Conservation (phyloP, 441 rosid species). For the Raphanus hybrid region DNA sequence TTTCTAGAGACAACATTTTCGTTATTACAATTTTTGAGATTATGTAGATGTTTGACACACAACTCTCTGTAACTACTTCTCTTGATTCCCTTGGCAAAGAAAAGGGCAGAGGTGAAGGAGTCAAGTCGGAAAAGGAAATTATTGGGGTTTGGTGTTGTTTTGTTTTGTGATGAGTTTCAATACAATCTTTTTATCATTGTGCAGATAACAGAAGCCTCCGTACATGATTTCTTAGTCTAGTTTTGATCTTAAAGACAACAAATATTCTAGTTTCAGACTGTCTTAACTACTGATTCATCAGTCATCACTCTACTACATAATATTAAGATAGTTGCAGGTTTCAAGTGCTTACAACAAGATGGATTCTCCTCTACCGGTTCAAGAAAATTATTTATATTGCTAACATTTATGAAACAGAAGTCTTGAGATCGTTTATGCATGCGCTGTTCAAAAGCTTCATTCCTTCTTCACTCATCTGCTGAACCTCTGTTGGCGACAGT, state of each 20-base stretch:
- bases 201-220: background rate
- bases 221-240: slow-evolving; percentile 33
- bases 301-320: slow-evolving; percentile 24
- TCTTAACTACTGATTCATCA: slow-evolving; percentile 11
- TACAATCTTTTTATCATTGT: too few relatives aligned
- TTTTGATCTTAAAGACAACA: background rate
- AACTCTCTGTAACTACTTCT: too few relatives aligned
- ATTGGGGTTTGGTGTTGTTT: too few relatives aligned
- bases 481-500: slow-evolving; percentile 91
- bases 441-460: slow-evolving; percentile 91
- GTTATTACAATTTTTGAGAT: background rate
- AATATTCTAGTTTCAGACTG: background rate
- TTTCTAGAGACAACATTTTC: slow-evolving; percentile 27
- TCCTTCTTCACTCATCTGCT: slow-evolving; percentile 99
- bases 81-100: too few relatives aligned
- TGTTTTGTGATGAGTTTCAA: too few relatives aligned
- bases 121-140: too few relatives aligned
- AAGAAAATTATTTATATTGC: background rate
- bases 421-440: slow-evolving; percentile 55
- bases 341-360: slow-evolving; percentile 37
- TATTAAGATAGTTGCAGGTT: slow-evolving; percentile 28
- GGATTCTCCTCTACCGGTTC: slow-evolving; percentile 24
- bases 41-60: too few relatives aligned
- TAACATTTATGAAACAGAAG: slow-evolving; percentile 42
- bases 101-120: too few relatives aligned